Percentiles rank a stretch among this genome's conserved stretches.
Evolutionary conservation across 169 alveolate species (phyloP).

Genomic region (Plasmodium adleri): DNA sequence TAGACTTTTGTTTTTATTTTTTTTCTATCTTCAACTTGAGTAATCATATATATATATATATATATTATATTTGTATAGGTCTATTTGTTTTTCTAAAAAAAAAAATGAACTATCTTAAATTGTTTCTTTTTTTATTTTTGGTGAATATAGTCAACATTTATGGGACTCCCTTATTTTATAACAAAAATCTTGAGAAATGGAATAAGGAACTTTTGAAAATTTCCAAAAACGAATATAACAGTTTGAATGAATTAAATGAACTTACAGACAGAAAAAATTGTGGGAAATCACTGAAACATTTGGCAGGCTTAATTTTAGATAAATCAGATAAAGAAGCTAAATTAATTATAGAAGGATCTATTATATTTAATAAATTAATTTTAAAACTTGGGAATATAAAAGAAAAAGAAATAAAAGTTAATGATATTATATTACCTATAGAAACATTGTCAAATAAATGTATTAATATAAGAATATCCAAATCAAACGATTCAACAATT

Average conservation of each 20-base stretch:
- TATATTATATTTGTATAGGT: background rate
- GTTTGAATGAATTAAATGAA: conserved; percentile 33
- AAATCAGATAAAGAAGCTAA: conserved; percentile 71
- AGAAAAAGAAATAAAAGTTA: conserved; percentile 79
- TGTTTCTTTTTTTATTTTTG: conserved; percentile 8
- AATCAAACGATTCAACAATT: conserved; percentile 42
- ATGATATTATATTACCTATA: conserved; percentile 80
- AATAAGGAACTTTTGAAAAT: conserved; percentile 50
- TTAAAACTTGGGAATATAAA: conserved; percentile 62
- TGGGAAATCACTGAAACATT: conserved; percentile 63
- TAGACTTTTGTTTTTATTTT: background rate
- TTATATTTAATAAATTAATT: conserved; percentile 41
- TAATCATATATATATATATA: background rate
- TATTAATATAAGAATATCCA: conserved; percentile 78
- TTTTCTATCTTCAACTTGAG: background rate
- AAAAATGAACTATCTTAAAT: conserved; percentile 32
- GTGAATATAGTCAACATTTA: conserved; percentile 6
- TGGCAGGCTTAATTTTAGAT: conserved; percentile 69
- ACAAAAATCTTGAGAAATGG: conserved; percentile 66
- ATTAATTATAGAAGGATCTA: conserved; percentile 74
- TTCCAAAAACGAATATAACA: conserved; percentile 51
- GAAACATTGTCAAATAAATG: conserved; percentile 85
- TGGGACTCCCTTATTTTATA: conserved; percentile 39
- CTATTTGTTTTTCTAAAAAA: background rate
- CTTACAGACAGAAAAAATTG: conserved; percentile 54